These are phyloP conservation scores for Aspergillus asperescens DNA, from an alignment of 495 filamentous ascomycete genomes.

Conservation along the genomic window DNA sequence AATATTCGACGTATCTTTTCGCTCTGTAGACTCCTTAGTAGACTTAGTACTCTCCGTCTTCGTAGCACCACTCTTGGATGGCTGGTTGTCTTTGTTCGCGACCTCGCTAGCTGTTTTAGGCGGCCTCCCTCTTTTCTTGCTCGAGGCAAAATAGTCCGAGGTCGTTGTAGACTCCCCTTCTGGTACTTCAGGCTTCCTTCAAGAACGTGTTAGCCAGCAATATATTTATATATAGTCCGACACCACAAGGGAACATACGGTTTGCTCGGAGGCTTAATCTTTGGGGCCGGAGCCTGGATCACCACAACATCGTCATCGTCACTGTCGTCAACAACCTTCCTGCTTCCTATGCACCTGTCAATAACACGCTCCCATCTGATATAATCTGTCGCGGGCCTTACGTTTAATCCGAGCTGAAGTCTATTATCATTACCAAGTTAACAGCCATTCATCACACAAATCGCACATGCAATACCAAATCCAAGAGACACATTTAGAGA, in stretches of 20 bases:
- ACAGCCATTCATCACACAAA: neutral
- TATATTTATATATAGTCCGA: neutral
- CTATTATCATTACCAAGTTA: constrained; percentile 16
- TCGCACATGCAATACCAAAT: neutral
- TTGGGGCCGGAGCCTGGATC: constrained; percentile 38
- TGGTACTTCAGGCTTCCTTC: constrained; percentile 42
- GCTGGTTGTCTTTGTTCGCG: constrained; percentile 8
- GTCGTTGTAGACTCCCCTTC: constrained; percentile 52
- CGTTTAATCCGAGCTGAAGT: constrained; percentile 37
- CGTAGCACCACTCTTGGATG: constrained; percentile 18
- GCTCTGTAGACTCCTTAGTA: constrained; percentile 21
- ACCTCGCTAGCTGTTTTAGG: constrained; percentile 24
- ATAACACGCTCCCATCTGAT: neutral
- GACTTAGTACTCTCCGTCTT: constrained; percentile 23
- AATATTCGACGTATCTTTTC: constrained; percentile 25
- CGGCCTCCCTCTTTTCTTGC: constrained; percentile 44
- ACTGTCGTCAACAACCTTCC: constrained; percentile 72
- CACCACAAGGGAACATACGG: constrained; percentile 20
- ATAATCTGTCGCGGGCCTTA: constrained; percentile 19
- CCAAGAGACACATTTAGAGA: neutral
- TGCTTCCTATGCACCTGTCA: constrained; percentile 44
- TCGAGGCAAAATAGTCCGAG: constrained; percentile 58
- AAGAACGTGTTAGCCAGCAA: constrained; percentile 1
- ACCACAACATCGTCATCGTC: constrained; percentile 54
- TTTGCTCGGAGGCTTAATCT: constrained; percentile 41